Evolutionary conservation across 2,329 filamentous ascomycete species (phyloP).

Genomic region (Penicillium glabrum): DNA sequence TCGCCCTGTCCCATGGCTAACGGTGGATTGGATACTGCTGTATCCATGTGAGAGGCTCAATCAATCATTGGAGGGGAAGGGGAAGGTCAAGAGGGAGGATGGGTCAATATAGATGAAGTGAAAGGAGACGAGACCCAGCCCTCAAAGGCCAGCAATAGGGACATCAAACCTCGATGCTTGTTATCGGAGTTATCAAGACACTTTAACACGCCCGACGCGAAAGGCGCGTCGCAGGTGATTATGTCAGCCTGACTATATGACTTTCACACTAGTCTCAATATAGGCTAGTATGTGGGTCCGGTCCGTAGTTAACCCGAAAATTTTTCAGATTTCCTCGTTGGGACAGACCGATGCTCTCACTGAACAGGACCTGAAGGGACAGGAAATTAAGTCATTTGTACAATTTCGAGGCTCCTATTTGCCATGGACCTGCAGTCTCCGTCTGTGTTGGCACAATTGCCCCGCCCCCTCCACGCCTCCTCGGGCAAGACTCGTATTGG

Average conservation of each 20-base stretch:
- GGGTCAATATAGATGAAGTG: background rate
- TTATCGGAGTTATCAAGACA: constrained; percentile 5
- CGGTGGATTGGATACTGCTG: constrained; percentile 22
- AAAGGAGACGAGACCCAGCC: background rate
- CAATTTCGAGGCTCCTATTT: constrained; percentile 5
- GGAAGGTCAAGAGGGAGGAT: background rate
- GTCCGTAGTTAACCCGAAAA: constrained; percentile 34
- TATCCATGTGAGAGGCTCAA: constrained; percentile 22
- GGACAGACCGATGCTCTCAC: constrained; percentile 17
- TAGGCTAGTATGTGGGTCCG: constrained; percentile 18
- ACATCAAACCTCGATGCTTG: background rate
- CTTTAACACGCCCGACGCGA: constrained; percentile 8
- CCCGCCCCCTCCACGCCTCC: constrained; percentile 42
- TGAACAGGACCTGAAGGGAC: constrained; percentile 18
- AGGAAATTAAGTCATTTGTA: constrained; percentile 4
- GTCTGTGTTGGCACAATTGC: constrained; percentile 47
- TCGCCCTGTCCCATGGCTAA: constrained; percentile 42
- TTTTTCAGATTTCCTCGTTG: constrained; percentile 35
- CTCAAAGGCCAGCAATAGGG: background rate
- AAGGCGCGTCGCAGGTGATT: constrained; percentile 19
- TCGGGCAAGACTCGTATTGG: constrained; percentile 43
- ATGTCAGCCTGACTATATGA: constrained; percentile 17
- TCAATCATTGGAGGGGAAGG: background rate
- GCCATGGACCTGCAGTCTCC: constrained; percentile 47
- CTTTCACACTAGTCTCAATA: constrained; percentile 7